Evolutionary conservation across 768 basidiomycete genomes (phyloP), one percentile per base, ranked within the genome.

Genomic region (Pisolithus albus): DNA sequence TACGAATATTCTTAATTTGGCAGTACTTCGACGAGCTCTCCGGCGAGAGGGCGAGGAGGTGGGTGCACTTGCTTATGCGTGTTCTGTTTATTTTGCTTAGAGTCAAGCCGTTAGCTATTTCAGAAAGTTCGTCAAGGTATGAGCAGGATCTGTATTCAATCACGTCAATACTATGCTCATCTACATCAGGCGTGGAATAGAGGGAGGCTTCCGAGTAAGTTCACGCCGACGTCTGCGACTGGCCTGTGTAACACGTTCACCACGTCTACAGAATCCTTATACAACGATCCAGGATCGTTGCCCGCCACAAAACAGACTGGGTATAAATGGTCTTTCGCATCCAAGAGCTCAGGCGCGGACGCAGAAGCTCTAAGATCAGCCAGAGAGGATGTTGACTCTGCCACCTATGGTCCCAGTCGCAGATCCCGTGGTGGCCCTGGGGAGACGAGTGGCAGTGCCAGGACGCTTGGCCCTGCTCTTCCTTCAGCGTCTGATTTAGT

Each of bases 1-100:
- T 44, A 7, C 28, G 23, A 71, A 36, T 36, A 47, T 16, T n/a
- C n/a, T n/a, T n/a, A n/a, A 0, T 10, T 47, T 52, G 50, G 42
- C 45, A 92, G 89, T 92, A 92, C 63, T 86, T 95, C 60, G 87
- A 92, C 59, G 86, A 92, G 53, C 74, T 96, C 51, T 83, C 84
- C 16, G 82, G 89, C 24, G 90, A 93, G 28, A 84, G 77, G 63
- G 84, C 92, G 3, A 78, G 88, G 58, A 86, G 81, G 81, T 86
- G 63, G 64, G 79, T 58, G 18, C 42, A 52, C 48, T 19, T 23
- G 21, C 21, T 23, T 26, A 40, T 49, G 26, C 1, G 3, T 34
- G 46, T 8, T 52, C 49, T 54, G 34, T 56, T 38, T 26, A 16
- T 10, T 48, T 55, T 46, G 53, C 60, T 53, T 56, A 59, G 58